Evolutionary conservation across 148 eudicot species (phyloP).

Genomic region (Rhododendron kiyosumense): DNA sequence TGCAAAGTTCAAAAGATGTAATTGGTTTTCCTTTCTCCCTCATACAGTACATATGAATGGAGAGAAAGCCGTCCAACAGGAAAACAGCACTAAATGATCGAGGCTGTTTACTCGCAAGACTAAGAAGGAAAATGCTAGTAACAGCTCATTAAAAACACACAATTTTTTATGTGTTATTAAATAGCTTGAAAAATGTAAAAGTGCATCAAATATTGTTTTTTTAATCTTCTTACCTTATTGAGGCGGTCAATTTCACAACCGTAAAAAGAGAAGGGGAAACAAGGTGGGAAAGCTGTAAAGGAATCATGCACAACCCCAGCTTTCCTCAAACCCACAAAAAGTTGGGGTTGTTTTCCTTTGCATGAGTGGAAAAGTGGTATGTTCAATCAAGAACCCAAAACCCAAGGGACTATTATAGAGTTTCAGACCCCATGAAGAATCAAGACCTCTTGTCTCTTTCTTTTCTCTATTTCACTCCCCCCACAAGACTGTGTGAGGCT

Average conservation of each 20-base stretch:
- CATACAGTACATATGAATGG: slow-evolving; percentile 12
- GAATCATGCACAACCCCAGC: not conserved
- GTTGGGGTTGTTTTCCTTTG: slow-evolving; percentile 16
- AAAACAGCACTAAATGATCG: not conserved
- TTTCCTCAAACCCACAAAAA: slow-evolving; percentile 17
- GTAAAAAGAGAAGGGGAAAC: not conserved
- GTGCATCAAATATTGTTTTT: too few relatives aligned
- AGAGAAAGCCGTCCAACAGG: too few relatives aligned
- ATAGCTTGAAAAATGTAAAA: too few relatives aligned
- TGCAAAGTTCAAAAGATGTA: slow-evolving; percentile 6
- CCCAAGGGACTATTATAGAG: slow-evolving; percentile 38
- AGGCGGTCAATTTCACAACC: too few relatives aligned
- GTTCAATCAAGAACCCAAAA: slow-evolving; percentile 32
- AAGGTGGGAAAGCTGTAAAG: not conserved
- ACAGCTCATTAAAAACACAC: too few relatives aligned
- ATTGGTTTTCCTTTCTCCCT: slow-evolving; percentile 38
- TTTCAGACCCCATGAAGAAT: slow-evolving; percentile 16
- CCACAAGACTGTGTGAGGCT: slow-evolving; percentile 13
- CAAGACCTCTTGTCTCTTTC: slow-evolving; percentile 1
- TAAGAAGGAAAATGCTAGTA: too few relatives aligned
- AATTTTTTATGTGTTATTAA: too few relatives aligned
- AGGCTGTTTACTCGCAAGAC: slow-evolving; percentile 6
- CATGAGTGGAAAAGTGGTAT: slow-evolving; percentile 34
- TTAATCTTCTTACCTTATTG: too few relatives aligned
- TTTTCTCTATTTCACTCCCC: not conserved